Base-by-base conservation (phyloP, 129 eudicot species). In the Centrapalus pauciflorus region DNA sequence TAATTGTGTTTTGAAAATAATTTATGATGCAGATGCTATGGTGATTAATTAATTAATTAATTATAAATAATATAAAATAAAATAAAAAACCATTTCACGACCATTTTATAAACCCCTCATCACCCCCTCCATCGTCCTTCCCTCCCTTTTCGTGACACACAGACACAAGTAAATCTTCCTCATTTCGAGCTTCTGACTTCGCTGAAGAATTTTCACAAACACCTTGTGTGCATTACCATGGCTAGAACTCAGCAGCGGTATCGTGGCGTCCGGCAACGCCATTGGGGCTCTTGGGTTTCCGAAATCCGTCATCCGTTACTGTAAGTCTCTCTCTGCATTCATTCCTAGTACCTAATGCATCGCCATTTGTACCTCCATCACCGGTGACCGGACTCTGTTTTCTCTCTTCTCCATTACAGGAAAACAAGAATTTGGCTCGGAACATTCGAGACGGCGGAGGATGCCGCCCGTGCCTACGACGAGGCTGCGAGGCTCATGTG, bases 231-330 rank as follows among this genome's bases (percentile, higher is more conserved):
- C 38, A 58, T n/a, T n/a, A n/a, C n/a, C 48, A 87, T 89, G 96
- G 96, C 84, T 21, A 45, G 96, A 71, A 75, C 93, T 3, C 96
- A 89, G 7, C 93, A 89, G 8, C 81, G 93, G 1, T 89, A 68
- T 48, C 77, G 93, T 4, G 96, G 96, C 1, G 96, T 89, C 37
- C 81, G 96, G 7, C 96, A 89, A 68, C 46, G 96, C 74, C 96
- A 89, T 76, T 89, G 96, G 96, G 96, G 96, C 55, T 89, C 96
- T 19, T 89, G 96, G 96, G 96, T 89, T 2, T 89, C 96, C 67
- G 96, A 89, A 85, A 89, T 89, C 40, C 96, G 92, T 17, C 96
- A 88, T 38, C 96, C 96, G 16, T 61, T 88, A 52, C 33, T 88
- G 96, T 89, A 85, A 89, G 89, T 66, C 49, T 2, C 40, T 70